Evolutionary conservation across 108 stramenopile species (phyloP).

Genomic region (Discostella stelligeroides): DNA sequence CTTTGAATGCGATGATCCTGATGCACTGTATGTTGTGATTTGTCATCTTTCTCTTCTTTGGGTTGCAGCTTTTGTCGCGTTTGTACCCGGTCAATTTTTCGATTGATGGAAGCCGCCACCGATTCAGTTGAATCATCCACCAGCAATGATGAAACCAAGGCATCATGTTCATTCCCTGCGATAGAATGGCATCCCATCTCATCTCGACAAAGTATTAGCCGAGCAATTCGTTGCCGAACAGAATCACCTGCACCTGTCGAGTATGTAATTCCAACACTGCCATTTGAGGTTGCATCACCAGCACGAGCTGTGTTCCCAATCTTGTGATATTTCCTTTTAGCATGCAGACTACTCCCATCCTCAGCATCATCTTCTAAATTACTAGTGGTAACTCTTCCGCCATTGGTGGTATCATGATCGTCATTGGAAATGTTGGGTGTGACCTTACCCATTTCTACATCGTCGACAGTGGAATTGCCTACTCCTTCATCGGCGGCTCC

Average conservation of each 20-base stretch:
- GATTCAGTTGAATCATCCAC: not conserved
- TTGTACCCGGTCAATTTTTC: not conserved
- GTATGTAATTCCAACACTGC: not conserved
- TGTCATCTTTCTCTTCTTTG: not conserved
- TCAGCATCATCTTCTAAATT: too few species aligned
- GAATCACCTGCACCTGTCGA: slow-evolving; percentile 4
- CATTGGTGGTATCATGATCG: not conserved
- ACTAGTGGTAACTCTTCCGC: too few species aligned
- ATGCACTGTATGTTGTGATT: slow-evolving; percentile 5
- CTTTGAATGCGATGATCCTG: slow-evolving; percentile 8
- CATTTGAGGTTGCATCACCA: not conserved
- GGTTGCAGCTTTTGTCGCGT: not conserved
- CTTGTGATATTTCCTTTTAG: too few species aligned
- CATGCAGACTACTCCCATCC: too few species aligned
- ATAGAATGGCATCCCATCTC: slow-evolving; percentile 39
- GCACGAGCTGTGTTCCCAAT: not conserved
- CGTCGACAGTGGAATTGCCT: not conserved
- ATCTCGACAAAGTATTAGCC: slow-evolving; percentile 26
- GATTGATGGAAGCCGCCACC: not conserved
- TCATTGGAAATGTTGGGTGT: slow-evolving; percentile 1
- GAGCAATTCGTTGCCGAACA: slow-evolving; percentile 17
- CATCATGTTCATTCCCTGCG: not conserved
- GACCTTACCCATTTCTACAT: not conserved
- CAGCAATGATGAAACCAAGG: not conserved
- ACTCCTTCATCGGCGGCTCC: not conserved